These are phyloP conservation scores for Alternaria dauci DNA, from an alignment of 2,329 filamentous ascomycete species.

Conservation along the genomic window DNA sequence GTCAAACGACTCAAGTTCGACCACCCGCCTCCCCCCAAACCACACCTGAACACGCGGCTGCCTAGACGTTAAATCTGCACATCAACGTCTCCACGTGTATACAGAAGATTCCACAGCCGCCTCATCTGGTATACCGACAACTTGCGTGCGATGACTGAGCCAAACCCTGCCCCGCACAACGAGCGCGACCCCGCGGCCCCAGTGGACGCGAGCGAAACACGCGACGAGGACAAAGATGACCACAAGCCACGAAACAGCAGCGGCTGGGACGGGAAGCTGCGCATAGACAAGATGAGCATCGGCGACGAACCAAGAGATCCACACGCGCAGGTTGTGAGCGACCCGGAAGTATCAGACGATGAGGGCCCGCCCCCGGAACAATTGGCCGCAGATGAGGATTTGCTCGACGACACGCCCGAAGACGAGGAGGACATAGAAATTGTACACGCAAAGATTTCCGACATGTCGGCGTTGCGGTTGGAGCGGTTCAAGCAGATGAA, in stretches of 20 bases:
- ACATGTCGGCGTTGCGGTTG: conserved; percentile 79
- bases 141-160: conserved; percentile 32
- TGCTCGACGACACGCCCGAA: conserved; percentile 66
- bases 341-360: conserved; percentile 84
- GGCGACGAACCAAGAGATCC: conserved; percentile 50
- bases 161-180: conserved; percentile 38
- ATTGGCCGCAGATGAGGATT: conserved; percentile 56
- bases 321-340: conserved; percentile 73
- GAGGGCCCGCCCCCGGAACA: conserved; percentile 51
- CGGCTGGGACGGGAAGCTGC: conserved; percentile 86
- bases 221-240: conserved; percentile 35
- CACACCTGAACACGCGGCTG: neutral
- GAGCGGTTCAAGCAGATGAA: conserved; percentile 80
- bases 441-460: conserved; percentile 84
- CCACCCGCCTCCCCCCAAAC: conserved; percentile 14
- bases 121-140: neutral
- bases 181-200: conserved; percentile 38
- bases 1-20: conserved; percentile 23
- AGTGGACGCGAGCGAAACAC: conserved; percentile 24
- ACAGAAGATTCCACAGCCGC: neutral
- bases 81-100: neutral
- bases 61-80: neutral
- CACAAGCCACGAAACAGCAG: conserved; percentile 51
- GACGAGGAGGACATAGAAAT: conserved; percentile 75
- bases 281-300: conserved; percentile 71